These are phyloP conservation scores for Saturnispora serradocipensis DNA, from an alignment of 805 yeast species.

Conservation along the genomic window DNA sequence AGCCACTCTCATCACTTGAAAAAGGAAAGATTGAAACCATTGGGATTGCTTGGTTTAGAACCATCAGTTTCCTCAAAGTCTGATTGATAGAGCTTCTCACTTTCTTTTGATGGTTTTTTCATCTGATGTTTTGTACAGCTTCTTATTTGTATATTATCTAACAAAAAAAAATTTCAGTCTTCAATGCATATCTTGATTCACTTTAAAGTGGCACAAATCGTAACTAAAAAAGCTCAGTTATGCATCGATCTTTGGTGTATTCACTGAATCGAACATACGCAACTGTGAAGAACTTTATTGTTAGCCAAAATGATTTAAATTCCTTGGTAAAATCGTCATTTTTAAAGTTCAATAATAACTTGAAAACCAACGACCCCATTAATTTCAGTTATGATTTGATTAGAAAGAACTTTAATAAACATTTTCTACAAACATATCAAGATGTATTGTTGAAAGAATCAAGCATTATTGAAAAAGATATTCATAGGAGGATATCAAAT, in stretches of 20 bases:
- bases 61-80: constrained; percentile 10
- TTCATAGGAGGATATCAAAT: constrained; percentile 1
- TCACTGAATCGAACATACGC: neutral
- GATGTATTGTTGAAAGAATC: constrained; percentile 5
- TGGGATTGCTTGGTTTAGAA: constrained; percentile 14
- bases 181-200: neutral
- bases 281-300: neutral
- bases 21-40: constrained; percentile 12
- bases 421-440: constrained; percentile 9
- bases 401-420: constrained; percentile 4
- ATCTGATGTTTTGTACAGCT: neutral
- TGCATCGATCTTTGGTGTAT: neutral
- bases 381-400: constrained; percentile 11
- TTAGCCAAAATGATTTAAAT: neutral
- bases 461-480: constrained; percentile 7
- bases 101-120: neutral
- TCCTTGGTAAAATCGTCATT: constrained; percentile 9
- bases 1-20: neutral
- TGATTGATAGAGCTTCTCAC: constrained; percentile 5
- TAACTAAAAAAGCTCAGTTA: neutral
- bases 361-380: neutral
- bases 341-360: constrained; percentile 8
- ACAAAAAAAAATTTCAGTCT: neutral
- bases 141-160: neutral
- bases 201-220: neutral